A percentile compares a stretch with the other conserved stretches of the same genome.
phyloP scores from a whole-genome alignment of 352 stramenopile species.

The Phytophthora idaei region DNA sequence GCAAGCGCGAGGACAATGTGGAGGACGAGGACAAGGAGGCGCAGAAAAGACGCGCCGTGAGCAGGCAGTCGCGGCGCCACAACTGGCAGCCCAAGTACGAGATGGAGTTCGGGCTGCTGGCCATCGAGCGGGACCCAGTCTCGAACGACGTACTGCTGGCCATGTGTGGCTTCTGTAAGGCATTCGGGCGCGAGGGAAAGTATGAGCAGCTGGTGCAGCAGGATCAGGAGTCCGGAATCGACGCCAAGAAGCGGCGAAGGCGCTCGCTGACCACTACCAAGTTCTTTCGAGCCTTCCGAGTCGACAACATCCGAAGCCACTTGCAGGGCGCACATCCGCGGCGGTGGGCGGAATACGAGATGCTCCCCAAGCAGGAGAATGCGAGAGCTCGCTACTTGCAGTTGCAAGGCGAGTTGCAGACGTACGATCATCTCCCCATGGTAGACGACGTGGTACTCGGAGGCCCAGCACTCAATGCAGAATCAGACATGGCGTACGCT shows the following conservation, averaged over 20 bases:
- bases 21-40: constrained; percentile 55
- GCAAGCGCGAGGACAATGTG: constrained; percentile 51
- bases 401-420: constrained; percentile 61
- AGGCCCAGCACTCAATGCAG: constrained; percentile 50
- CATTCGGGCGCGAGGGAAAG: constrained; percentile 78
- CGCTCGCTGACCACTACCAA: constrained; percentile 86
- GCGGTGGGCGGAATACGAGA: constrained; percentile 79
- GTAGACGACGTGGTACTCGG: constrained; percentile 77
- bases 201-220: constrained; percentile 72
- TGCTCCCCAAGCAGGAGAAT: constrained; percentile 78
- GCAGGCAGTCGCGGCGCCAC: constrained; percentile 68
- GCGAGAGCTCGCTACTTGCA: constrained; percentile 65
- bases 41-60: constrained; percentile 35
- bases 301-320: constrained; percentile 89
- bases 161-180: constrained; percentile 87
- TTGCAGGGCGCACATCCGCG: constrained; percentile 75
- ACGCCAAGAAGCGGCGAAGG: constrained; percentile 76
- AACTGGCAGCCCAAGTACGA: constrained; percentile 86
- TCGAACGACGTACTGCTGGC: constrained; percentile 77
- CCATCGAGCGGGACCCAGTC: constrained; percentile 68
- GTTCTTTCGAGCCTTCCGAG: constrained; percentile 85
- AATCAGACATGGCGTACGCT: constrained; percentile 66
- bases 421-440: constrained; percentile 67
- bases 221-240: constrained; percentile 54
- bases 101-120: constrained; percentile 77